Evolutionary conservation across 345 rosid species (phyloP).

Genomic region (Eucalyptus coolabah): DNA sequence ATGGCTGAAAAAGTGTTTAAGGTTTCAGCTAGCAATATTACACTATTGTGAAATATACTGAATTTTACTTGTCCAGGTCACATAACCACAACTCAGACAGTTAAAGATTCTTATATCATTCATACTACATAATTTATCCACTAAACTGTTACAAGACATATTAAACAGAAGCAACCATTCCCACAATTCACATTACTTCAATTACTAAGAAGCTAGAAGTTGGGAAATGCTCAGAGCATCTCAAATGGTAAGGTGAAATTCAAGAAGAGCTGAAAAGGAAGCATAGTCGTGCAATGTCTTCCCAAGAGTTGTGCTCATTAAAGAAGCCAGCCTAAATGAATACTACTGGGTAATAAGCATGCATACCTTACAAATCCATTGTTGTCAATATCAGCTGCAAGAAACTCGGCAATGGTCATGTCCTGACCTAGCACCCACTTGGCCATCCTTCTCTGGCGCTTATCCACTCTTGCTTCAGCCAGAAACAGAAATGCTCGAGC

Average conservation of each 20-base stretch:
- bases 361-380: constrained; percentile 78
- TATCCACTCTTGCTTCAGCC: constrained; percentile 89
- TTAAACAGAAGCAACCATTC: background rate
- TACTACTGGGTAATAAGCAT: background rate
- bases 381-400: constrained; percentile 77
- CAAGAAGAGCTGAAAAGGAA: background rate
- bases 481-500: constrained; percentile 73
- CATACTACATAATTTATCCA: background rate
- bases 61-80: background rate
- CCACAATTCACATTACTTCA: background rate
- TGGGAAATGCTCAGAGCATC: background rate
- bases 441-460: constrained; percentile 62
- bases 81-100: background rate
- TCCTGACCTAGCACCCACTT: constrained; percentile 74
- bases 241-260: background rate
- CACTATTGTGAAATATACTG: background rate
- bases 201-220: background rate
- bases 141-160: background rate
- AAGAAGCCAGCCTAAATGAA: background rate
- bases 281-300: background rate
- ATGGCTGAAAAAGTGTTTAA: background rate
- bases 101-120: background rate
- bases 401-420: constrained; percentile 80
- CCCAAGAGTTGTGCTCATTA: background rate
- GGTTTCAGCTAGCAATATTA: background rate